Base-by-base conservation (phyloP, 2,329 filamentous ascomycete genomes). In the Xylaria hypoxylon region DNA sequence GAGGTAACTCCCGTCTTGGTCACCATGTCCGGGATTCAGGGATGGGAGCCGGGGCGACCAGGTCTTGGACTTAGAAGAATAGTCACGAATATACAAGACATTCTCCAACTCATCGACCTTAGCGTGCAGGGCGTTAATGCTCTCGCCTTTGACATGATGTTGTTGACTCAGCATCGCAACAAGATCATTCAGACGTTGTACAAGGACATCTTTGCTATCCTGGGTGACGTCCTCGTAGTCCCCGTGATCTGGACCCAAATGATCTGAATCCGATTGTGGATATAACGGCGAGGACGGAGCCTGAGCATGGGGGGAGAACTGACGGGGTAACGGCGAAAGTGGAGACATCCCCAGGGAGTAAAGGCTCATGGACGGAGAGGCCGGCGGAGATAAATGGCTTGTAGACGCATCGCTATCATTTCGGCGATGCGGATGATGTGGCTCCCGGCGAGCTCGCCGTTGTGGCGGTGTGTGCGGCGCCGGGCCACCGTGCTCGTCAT, bases 31-130 rank as follows among this genome's bases (percentile, higher is more conserved):
- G 1, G 26, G 26, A 42, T 17, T 48, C 11, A 17, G 26, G 22
- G 56, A 10, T 31, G 44, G 57, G 5, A 31, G 45, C 17, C n/a
- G 3, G 28, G 50, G 22, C 31, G 68, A 50, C 55, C 35, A 53
- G 53, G 65, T 59, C 42, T 65, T 40, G 44, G 52, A 55, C 60
- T 71, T 57, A 66, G 67, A 59, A 7, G 61, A 65, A 42, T 70
- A 55, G 47, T 57, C 63, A 53, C 51, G 68, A 17, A 61, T 42
- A 35, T 63, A 42, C 45, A 77, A 51, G 31, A 63, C 68, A 40
- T 56, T 74, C 69, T 83, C 81, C 77, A 84, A 80, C 64, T 82
- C 81, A 66, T 82, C 79, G 13, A 84, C 79, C 68, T 78, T 80
- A 35, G 75, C 74, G 60, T 83, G 80, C 40, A 84, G 74, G 42